phyloP scores from a whole-genome alignment of 2,329 filamentous ascomycete species.

The Meredithiella fracta region DNA sequence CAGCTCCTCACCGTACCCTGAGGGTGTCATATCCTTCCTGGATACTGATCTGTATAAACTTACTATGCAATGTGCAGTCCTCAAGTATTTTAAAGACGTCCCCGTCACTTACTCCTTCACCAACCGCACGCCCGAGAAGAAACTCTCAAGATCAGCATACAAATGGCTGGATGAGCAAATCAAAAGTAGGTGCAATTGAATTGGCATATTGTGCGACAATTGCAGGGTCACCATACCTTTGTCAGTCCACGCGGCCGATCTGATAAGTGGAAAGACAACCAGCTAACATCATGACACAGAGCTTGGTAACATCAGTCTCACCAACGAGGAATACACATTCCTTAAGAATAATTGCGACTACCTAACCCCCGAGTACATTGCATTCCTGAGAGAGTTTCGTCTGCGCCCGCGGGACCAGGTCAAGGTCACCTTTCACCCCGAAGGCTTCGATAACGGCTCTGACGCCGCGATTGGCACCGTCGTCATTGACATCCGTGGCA shows the following conservation, averaged over 20 bases:
- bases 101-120: constrained; percentile 86
- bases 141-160: constrained; percentile 67
- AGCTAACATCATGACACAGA: constrained; percentile 30
- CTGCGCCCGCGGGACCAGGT: constrained; percentile 72
- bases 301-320: constrained; percentile 65
- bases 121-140: constrained; percentile 88
- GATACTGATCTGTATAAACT: constrained; percentile 86
- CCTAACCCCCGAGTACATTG: constrained; percentile 59
- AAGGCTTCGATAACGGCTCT: constrained; percentile 39
- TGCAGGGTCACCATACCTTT: background rate
- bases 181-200: constrained; percentile 38
- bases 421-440: constrained; percentile 45
- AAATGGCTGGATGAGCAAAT: constrained; percentile 76
- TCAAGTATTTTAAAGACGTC: constrained; percentile 74
- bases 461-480: constrained; percentile 58
- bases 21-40: constrained; percentile 67
- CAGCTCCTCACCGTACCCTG: constrained; percentile 48
- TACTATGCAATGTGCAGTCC: constrained; percentile 95
- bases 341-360: constrained; percentile 67
- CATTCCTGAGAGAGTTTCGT: constrained; percentile 66
- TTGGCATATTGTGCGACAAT: background rate
- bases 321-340: constrained; percentile 63
- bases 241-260: background rate
- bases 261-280: background rate
- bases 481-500: constrained; percentile 58